Evolutionary conservation across 108 stramenopile genomes (phyloP).

Genomic region (Ochromonas danica): DNA sequence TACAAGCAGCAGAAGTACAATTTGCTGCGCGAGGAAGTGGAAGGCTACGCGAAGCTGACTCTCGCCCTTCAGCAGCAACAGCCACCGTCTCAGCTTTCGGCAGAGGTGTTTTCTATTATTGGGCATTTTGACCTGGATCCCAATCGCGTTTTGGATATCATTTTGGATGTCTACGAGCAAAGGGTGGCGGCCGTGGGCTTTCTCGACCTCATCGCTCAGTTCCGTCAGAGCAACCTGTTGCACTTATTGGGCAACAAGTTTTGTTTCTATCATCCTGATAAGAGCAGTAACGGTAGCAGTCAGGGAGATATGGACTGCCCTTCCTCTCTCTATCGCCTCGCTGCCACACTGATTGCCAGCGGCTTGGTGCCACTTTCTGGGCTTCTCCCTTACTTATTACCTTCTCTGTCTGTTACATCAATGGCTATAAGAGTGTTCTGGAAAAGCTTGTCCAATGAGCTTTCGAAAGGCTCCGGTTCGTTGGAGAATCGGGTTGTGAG

Average conservation of each 20-base stretch:
- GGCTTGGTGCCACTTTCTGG: constrained; percentile 54
- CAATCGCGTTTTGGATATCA: constrained; percentile 79
- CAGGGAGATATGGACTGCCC: too few relatives aligned
- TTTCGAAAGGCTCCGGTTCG: too few relatives aligned
- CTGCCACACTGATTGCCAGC: background rate
- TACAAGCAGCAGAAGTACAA: constrained; percentile 90
- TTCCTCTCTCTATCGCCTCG: background rate
- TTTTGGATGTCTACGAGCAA: constrained; percentile 73
- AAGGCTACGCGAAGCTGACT: constrained; percentile 80
- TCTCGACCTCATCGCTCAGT: constrained; percentile 43
- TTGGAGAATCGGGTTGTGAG: too few relatives aligned
- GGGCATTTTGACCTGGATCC: constrained; percentile 94
- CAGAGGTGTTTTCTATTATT: constrained; percentile 60
- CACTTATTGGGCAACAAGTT: constrained; percentile 82
- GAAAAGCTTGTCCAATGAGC: too few relatives aligned
- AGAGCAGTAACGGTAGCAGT: background rate
- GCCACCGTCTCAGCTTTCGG: background rate
- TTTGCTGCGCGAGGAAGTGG: constrained; percentile 84
- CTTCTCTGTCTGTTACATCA: too few relatives aligned
- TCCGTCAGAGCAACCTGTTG: constrained; percentile 59
- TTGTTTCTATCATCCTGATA: constrained; percentile 41
- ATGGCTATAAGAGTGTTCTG: too few relatives aligned
- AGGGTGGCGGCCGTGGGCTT: constrained; percentile 42
- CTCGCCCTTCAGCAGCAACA: constrained; percentile 38
- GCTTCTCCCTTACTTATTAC: constrained; percentile 33